phyloP scores from a whole-genome alignment of 768 basidiomycete genomes.

The Roridomyces roridus region DNA sequence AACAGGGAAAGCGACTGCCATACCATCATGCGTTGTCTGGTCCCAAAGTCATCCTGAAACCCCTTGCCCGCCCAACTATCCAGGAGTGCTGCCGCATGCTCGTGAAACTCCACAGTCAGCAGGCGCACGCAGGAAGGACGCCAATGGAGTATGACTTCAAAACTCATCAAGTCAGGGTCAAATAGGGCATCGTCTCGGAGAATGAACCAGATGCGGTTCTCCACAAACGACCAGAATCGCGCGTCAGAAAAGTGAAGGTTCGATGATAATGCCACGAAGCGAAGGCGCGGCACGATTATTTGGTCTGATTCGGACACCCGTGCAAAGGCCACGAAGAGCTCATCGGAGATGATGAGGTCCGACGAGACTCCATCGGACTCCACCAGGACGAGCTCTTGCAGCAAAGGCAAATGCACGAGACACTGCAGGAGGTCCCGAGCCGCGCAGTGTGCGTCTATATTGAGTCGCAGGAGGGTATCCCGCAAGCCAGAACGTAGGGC shows the following conservation, averaged over 20 bases:
- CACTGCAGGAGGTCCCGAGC: neutral
- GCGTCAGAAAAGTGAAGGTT: constrained; percentile 4
- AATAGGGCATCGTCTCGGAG: neutral
- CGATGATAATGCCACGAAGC: neutral
- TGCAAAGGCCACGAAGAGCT: neutral
- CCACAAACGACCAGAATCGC: neutral
- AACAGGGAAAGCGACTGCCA: too few species aligned
- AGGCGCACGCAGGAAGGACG: neutral
- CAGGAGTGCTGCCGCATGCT: neutral
- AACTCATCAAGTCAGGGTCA: too few species aligned
- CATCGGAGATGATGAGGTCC: constrained; percentile 1
- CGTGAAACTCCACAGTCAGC: neutral
- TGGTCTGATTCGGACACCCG: neutral
- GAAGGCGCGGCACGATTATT: constrained; percentile 1
- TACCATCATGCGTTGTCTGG: too few species aligned
- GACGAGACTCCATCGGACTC: neutral
- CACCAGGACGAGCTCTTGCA: neutral
- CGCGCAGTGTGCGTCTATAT: neutral
- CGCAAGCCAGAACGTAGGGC: neutral
- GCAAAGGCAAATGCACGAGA: neutral
- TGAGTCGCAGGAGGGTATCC: neutral
- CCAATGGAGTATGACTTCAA: constrained; percentile 5
- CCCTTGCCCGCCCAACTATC: neutral
- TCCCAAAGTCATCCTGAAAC: neutral
- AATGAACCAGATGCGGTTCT: neutral